Percentiles rank a stretch among this genome's conserved stretches.
These are phyloP conservation scores for Yamadazyma membranifaciens DNA, from an alignment of 1,139 yeast species.

Conservation along the genomic window DNA sequence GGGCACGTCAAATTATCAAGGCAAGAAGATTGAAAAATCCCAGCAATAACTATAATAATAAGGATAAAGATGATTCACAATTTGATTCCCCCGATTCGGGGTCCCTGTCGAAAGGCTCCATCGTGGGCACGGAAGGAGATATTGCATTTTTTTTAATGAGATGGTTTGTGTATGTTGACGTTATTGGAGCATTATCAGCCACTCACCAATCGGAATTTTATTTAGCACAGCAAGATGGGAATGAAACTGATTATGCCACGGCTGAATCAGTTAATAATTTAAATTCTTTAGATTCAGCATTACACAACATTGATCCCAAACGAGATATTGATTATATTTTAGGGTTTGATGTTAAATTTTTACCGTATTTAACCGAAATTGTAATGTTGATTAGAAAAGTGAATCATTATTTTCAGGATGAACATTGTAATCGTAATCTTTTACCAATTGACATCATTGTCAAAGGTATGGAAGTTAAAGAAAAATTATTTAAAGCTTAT, in stretches of 20 bases:
- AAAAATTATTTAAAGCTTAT: conserved; percentile 28
- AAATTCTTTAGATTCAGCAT: conserved; percentile 11
- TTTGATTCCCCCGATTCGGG: conserved; percentile 14
- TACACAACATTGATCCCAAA: conserved; percentile 23
- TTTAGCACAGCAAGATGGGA: conserved; percentile 14
- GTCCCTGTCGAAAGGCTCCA: conserved; percentile 4
- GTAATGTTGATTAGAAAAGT: conserved; percentile 43
- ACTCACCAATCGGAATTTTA: conserved; percentile 32
- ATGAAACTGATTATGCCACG: conserved; percentile 15
- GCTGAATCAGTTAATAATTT: conserved; percentile 17
- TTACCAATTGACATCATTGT: conserved; percentile 38
- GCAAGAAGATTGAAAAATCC: conserved; percentile 39
- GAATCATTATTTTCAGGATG: conserved; percentile 22
- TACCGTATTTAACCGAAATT: conserved; percentile 50
- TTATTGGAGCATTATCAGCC: conserved; percentile 57
- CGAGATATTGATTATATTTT: conserved; percentile 54
- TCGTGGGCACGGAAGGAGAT: conserved; percentile 30
- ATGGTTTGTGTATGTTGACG: conserved; percentile 73
- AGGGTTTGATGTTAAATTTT: conserved; percentile 57
- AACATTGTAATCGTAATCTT: conserved; percentile 11
- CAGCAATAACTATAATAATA: not conserved
- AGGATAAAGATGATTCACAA: conserved; percentile 4
- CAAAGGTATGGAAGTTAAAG: conserved; percentile 49
- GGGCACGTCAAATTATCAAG: conserved; percentile 66
- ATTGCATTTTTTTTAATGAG: conserved; percentile 61